These are phyloP conservation scores for Neurospora sp. DNA, from an alignment of 495 filamentous ascomycete species.

Conservation along the genomic window DNA sequence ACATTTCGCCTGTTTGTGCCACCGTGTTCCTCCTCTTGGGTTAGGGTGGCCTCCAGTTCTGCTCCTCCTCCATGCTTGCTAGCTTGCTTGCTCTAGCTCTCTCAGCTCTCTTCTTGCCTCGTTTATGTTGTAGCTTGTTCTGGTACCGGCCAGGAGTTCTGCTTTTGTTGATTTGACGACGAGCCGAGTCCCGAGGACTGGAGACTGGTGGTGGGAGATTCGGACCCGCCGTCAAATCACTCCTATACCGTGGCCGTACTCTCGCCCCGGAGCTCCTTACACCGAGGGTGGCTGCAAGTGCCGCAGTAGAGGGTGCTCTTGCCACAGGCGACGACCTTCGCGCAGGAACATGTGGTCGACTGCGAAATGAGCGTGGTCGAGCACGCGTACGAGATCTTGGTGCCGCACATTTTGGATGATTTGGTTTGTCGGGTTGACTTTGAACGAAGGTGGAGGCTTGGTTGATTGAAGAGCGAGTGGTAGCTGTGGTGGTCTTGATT, in stretches of 20 bases:
- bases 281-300: constrained; percentile 18
- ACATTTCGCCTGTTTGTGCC: not conserved
- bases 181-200: not conserved
- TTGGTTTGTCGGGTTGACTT: not conserved
- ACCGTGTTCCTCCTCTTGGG: not conserved
- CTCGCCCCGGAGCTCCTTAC: constrained; percentile 20
- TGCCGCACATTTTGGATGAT: constrained; percentile 19
- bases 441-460: not conserved
- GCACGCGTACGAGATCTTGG: constrained; percentile 24
- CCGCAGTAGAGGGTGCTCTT: constrained; percentile 25
- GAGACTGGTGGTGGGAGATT: not conserved
- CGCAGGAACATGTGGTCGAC: constrained; percentile 20
- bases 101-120: not conserved
- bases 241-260: constrained; percentile 1
- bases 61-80: not conserved
- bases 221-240: not conserved
- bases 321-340: constrained; percentile 18
- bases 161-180: not conserved
- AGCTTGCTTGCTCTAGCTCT: not conserved
- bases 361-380: constrained; percentile 19
- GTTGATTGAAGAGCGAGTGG: not conserved
- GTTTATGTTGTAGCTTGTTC: not conserved
- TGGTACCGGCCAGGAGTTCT: not conserved
- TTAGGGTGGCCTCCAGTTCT: not conserved
- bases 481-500: not conserved